A percentile compares a stretch with the other conserved stretches of the same genome.
These are phyloP conservation scores for Colletotrichum sp. DNA, from an alignment of 2,329 filamentous ascomycete genomes.

Conservation along the genomic window DNA sequence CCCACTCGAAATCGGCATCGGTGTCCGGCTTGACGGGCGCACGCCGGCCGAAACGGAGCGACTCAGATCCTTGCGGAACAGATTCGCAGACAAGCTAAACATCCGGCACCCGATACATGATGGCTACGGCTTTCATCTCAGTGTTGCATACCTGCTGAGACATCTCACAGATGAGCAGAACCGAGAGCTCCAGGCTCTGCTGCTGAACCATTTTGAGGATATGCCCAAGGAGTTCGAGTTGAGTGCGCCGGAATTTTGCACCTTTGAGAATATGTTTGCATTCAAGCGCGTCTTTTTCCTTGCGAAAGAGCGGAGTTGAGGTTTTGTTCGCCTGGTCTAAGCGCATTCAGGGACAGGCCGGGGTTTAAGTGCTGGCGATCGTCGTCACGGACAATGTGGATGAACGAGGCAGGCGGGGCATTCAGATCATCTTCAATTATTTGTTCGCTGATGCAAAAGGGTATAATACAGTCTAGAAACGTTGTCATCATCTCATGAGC, in stretches of 20 bases:
- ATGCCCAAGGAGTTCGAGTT: conserved; percentile 25
- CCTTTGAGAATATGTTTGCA: conserved; percentile 28
- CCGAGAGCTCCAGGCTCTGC: conserved; percentile 15
- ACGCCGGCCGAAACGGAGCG: conserved; percentile 13
- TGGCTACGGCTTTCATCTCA: conserved; percentile 27
- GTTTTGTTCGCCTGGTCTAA: background rate
- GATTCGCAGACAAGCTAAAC: conserved; percentile 19
- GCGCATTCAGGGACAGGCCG: background rate
- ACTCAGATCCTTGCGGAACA: conserved; percentile 23
- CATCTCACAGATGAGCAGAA: conserved; percentile 18
- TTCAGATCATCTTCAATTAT: background rate
- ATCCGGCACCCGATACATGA: conserved; percentile 24
- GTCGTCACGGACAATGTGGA: background rate
- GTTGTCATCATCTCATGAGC: background rate
- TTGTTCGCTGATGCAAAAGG: background rate
- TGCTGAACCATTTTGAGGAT: conserved; percentile 12
- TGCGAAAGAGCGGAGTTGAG: background rate
- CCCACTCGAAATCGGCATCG: conserved; percentile 22
- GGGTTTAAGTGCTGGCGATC: background rate
- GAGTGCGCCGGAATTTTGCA: conserved; percentile 26
- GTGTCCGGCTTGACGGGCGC: conserved; percentile 8
- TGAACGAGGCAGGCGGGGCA: background rate
- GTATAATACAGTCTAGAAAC: background rate
- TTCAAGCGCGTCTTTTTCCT: conserved; percentile 24
- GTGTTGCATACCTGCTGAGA: conserved; percentile 27